Percentiles rank a stretch among this genome's conserved stretches.
Evolutionary conservation across 2,329 filamentous ascomycete genomes (phyloP).

Genomic region (Colletotrichum sp.): DNA sequence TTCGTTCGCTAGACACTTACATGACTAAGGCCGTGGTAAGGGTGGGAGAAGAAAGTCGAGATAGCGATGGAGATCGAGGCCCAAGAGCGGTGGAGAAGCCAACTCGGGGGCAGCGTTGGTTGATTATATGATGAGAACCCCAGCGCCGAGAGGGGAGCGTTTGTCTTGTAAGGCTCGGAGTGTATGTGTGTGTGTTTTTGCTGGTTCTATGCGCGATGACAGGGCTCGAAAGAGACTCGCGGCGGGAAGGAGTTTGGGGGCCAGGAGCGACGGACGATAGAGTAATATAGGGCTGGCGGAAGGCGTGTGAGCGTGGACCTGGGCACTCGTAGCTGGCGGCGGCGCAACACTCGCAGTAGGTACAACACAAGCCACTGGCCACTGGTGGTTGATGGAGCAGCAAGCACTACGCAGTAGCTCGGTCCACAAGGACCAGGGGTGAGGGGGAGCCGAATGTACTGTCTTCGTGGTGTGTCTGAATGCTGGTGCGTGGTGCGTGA

Average conservation of each 20-base stretch:
- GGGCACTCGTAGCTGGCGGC: constrained; percentile 3
- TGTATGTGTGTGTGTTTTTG: background rate
- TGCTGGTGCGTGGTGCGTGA: background rate
- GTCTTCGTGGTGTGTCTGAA: background rate
- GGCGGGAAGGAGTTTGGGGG: constrained; percentile 12
- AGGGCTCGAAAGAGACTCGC: background rate
- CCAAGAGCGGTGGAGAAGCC: background rate
- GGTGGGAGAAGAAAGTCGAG: background rate
- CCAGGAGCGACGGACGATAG: constrained; percentile 2
- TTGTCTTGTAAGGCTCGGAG: background rate
- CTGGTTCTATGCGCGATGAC: background rate
- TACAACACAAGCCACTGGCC: background rate
- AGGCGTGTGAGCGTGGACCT: constrained; percentile 7
- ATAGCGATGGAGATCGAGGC: background rate
- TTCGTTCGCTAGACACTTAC: constrained; percentile 4
- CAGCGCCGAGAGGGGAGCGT: background rate
- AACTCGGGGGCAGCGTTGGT: background rate
- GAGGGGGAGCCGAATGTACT: constrained; percentile 8
- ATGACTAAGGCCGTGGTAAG: background rate
- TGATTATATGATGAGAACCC: background rate
- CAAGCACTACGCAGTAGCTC: background rate
- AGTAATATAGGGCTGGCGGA: constrained; percentile 20
- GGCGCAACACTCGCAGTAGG: background rate
- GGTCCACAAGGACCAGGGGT: constrained; percentile 12
- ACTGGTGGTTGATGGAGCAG: background rate